phyloP scores from a whole-genome alignment of 163 green algal genomes.

The Trebouxiophyceae sp. region DNA sequence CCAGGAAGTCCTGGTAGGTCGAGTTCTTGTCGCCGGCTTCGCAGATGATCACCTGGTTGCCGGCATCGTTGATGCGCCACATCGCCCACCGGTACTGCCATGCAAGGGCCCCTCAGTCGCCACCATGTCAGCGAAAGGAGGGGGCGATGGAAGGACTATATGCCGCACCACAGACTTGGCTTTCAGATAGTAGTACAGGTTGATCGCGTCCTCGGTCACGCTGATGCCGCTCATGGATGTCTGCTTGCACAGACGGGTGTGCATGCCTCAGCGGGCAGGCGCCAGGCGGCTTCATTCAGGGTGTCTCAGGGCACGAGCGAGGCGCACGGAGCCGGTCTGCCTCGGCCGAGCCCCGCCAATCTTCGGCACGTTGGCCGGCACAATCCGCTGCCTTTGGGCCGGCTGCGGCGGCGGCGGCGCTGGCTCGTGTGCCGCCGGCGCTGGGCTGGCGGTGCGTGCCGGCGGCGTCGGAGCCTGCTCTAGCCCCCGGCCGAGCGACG shows the following conservation, averaged over 20 bases:
- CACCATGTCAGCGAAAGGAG: not conserved
- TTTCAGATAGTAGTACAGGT: constrained; percentile 84
- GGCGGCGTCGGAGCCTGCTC: too few relatives aligned
- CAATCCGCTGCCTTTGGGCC: not conserved
- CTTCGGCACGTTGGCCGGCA: constrained; percentile 48
- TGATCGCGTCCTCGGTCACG: constrained; percentile 70
- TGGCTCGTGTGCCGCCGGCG: not conserved
- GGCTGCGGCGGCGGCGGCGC: not conserved
- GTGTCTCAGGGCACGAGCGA: too few relatives aligned
- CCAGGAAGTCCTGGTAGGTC: constrained; percentile 65
- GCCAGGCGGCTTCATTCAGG: not conserved
- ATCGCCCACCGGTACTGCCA: constrained; percentile 77
- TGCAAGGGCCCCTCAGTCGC: too few relatives aligned
- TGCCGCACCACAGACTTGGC: constrained; percentile 34
- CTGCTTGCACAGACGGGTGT: constrained; percentile 34
- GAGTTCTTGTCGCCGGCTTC: constrained; percentile 50
- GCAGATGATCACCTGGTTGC: constrained; percentile 66
- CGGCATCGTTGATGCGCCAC: constrained; percentile 73
- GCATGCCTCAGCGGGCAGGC: not conserved
- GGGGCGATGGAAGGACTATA: not conserved
- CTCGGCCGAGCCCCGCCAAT: constrained; percentile 28
- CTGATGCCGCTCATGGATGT: constrained; percentile 86
- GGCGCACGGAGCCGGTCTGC: not conserved
- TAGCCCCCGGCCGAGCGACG: too few relatives aligned
- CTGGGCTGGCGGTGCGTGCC: constrained; percentile 1